Evolutionary conservation across 768 basidiomycete species (phyloP).

Genomic region (Tylopilus intermedius): DNA sequence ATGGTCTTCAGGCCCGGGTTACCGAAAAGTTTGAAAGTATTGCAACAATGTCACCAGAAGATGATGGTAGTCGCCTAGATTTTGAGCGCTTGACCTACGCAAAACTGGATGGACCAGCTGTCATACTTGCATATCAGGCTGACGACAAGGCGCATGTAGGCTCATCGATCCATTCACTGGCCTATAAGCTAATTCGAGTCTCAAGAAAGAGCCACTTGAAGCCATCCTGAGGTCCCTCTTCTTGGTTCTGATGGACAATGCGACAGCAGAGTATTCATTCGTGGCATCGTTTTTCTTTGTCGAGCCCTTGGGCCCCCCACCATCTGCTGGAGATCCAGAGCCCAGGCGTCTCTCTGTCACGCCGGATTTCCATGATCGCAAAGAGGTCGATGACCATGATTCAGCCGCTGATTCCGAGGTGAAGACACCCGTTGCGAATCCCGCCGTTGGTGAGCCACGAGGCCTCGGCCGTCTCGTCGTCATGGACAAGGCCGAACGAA

Average conservation of each 20-base stretch:
- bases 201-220: constrained; percentile 78
- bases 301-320: constrained; percentile 20
- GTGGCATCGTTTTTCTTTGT: constrained; percentile 75
- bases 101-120: constrained; percentile 73
- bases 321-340: constrained; percentile 34
- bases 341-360: constrained; percentile 31
- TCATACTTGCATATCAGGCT: constrained; percentile 81
- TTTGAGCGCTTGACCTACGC: constrained; percentile 59
- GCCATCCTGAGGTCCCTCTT: constrained; percentile 79
- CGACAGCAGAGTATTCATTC: constrained; percentile 88
- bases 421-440: constrained; percentile 30
- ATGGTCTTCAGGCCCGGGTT: constrained; percentile 49
- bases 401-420: constrained; percentile 51
- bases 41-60: constrained; percentile 40
- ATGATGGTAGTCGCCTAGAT: constrained; percentile 38
- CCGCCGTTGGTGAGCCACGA: constrained; percentile 24
- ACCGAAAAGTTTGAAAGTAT: constrained; percentile 69
- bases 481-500: constrained; percentile 55
- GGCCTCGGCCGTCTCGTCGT: constrained; percentile 27
- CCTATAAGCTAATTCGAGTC: constrained; percentile 11
- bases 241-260: constrained; percentile 92
- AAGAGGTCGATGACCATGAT: constrained; percentile 35
- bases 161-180: constrained; percentile 4
- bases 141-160: constrained; percentile 85
- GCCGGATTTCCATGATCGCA: constrained; percentile 40